These are phyloP conservation scores for Vigna trinervia DNA, from an alignment of 306 rosid genomes.

Conservation along the genomic window DNA sequence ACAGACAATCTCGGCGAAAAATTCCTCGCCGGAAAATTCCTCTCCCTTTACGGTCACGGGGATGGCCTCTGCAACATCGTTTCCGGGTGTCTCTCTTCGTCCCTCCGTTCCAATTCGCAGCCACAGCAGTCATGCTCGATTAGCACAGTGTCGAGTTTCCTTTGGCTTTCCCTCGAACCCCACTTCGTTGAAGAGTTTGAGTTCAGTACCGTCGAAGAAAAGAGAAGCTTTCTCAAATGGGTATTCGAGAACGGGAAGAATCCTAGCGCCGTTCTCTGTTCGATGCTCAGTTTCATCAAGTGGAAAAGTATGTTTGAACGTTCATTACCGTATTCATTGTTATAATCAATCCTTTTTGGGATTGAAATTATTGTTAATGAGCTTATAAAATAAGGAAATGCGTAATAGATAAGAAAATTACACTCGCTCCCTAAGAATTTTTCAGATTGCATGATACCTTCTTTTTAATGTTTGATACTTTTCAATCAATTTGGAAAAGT, in stretches of 20 bases:
- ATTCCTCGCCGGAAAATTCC: constrained; percentile 6
- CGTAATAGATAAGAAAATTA: neutral
- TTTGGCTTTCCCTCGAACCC: constrained; percentile 43
- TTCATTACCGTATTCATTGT: neutral
- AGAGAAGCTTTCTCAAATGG: constrained; percentile 54
- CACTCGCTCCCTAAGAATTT: no score
- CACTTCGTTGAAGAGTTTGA: constrained; percentile 50
- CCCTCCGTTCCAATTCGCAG: constrained; percentile 52
- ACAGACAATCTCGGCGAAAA: constrained; percentile 8
- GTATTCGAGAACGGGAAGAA: constrained; percentile 43
- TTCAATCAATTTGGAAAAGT: no score
- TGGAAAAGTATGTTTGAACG: constrained; percentile 68
- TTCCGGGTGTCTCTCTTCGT: constrained; percentile 52
- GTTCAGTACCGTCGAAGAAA: constrained; percentile 46
- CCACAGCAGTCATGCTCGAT: constrained; percentile 40
- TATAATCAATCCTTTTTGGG: neutral
- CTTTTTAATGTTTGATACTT: no score
- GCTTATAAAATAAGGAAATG: neutral
- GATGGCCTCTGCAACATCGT: constrained; percentile 68
- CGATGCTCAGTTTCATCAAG: constrained; percentile 62
- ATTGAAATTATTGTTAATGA: neutral
- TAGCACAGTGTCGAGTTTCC: constrained; percentile 50
- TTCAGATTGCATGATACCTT: no score
- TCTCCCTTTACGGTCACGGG: constrained; percentile 23
- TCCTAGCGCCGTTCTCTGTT: constrained; percentile 50